Conservation (phyloP, 1,284 basidiomycete species). For the Pterula multifida region DNA sequence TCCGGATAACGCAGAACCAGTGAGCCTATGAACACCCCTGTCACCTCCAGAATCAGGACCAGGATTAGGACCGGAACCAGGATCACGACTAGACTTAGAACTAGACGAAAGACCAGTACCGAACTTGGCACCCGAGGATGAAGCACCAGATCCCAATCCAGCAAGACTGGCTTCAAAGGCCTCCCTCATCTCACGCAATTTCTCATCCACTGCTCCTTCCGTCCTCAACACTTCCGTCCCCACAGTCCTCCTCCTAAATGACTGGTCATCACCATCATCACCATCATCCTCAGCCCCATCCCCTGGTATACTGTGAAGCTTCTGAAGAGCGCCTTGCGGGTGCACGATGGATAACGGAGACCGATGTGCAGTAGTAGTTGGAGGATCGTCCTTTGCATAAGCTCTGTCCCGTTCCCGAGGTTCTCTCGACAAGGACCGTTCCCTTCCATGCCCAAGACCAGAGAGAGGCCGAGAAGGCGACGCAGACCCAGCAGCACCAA, state of each 20-base stretch:
- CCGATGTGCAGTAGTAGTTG: neutral
- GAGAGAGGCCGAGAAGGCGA: neutral
- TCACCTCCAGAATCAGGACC: neutral
- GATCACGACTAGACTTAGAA: neutral
- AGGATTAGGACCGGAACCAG: neutral
- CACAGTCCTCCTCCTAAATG: neutral
- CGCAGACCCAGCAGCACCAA: neutral
- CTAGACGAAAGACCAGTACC: neutral
- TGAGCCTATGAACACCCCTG: no score
- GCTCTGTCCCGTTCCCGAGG: neutral
- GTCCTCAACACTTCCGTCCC: slow-evolving; percentile 1
- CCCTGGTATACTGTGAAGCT: neutral
- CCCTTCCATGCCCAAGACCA: neutral
- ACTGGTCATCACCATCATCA: neutral
- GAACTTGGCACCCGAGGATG: neutral
- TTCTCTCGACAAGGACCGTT: neutral
- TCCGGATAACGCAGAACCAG: neutral
- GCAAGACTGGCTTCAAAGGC: neutral
- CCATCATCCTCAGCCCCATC: neutral
- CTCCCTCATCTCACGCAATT: neutral
- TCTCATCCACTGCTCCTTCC: slow-evolving; percentile 1
- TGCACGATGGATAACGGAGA: neutral
- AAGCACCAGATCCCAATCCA: neutral
- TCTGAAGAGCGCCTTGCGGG: neutral
- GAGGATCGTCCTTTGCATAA: neutral